These are phyloP conservation scores for Adansonia gregorii DNA, from an alignment of 441 rosid genomes.

Conservation along the genomic window DNA sequence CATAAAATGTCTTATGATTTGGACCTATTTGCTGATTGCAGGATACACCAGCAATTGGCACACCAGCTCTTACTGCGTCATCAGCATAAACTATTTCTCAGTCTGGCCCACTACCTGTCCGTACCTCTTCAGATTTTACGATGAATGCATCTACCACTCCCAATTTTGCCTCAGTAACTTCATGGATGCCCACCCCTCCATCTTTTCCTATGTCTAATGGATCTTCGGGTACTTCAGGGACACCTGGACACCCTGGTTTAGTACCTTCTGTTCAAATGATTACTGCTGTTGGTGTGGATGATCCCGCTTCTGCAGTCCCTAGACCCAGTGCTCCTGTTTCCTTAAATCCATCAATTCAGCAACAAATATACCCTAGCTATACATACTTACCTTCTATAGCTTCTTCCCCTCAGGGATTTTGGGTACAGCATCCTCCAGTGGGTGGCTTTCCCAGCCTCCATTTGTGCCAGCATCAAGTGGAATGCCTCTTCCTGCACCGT, in stretches of 20 bases:
- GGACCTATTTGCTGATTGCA: slow-evolving; percentile 34
- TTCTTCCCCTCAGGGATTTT: slow-evolving; percentile 66
- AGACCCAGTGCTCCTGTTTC: slow-evolving; percentile 53
- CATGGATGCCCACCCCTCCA: slow-evolving; percentile 39
- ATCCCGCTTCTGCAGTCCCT: slow-evolving; percentile 44
- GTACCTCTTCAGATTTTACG: slow-evolving; percentile 43
- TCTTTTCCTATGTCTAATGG: slow-evolving; percentile 50
- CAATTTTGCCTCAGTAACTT: slow-evolving; percentile 41
- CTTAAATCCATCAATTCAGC: slow-evolving; percentile 55
- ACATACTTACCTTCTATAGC: slow-evolving; percentile 62
- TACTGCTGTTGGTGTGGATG: slow-evolving; percentile 45
- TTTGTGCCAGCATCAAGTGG: slow-evolving; percentile 57
- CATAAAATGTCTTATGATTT: background rate
- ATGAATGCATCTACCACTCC: slow-evolving; percentile 38
- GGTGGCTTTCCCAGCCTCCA: slow-evolving; percentile 65
- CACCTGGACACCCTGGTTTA: slow-evolving; percentile 52
- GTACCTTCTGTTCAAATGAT: slow-evolving; percentile 38
- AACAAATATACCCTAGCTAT: slow-evolving; percentile 63
- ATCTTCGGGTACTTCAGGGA: slow-evolving; percentile 42
- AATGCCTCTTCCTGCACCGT: slow-evolving; percentile 46
- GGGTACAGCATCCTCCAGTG: slow-evolving; percentile 81
- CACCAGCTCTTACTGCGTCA: slow-evolving; percentile 36
- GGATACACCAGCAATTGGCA: slow-evolving; percentile 40
- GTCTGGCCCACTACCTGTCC: slow-evolving; percentile 42
- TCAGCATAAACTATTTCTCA: slow-evolving; percentile 44